A percentile compares a stretch with the other conserved stretches of the same genome.
Conservation (phyloP, 257 asterid genomes). For the Solanum neorickii region DNA sequence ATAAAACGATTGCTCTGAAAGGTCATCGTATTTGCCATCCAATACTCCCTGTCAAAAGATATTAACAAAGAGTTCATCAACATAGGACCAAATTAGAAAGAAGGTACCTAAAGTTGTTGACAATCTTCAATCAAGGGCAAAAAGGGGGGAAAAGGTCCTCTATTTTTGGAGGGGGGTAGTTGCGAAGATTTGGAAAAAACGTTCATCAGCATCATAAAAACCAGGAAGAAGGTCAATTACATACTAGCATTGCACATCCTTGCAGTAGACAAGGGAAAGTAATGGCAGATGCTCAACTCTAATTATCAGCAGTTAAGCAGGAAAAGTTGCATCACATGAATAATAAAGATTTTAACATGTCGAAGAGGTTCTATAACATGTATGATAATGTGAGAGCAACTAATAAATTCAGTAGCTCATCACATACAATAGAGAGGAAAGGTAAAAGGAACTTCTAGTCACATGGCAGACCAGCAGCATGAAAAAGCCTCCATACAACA, state of each 20-base stretch:
- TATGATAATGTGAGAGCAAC: neutral
- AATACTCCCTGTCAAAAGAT: slow-evolving; percentile 54
- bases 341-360: neutral
- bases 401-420: neutral
- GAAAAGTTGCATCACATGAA: neutral
- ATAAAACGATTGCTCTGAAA: slow-evolving; percentile 85
- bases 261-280: neutral
- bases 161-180: neutral
- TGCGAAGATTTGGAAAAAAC: neutral
- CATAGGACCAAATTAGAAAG: neutral
- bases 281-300: neutral
- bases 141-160: neutral
- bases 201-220: neutral
- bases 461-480: neutral
- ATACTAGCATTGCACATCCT: neutral
- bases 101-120: neutral
- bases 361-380: neutral
- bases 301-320: neutral
- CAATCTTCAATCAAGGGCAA: neutral
- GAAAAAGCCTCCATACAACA: neutral
- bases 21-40: slow-evolving; percentile 92
- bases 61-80: neutral
- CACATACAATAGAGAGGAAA: neutral
- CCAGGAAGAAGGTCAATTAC: neutral
- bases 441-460: neutral